phyloP scores from a whole-genome alignment of 805 yeast genomes.

The Torulaspora delbrueckii region DNA sequence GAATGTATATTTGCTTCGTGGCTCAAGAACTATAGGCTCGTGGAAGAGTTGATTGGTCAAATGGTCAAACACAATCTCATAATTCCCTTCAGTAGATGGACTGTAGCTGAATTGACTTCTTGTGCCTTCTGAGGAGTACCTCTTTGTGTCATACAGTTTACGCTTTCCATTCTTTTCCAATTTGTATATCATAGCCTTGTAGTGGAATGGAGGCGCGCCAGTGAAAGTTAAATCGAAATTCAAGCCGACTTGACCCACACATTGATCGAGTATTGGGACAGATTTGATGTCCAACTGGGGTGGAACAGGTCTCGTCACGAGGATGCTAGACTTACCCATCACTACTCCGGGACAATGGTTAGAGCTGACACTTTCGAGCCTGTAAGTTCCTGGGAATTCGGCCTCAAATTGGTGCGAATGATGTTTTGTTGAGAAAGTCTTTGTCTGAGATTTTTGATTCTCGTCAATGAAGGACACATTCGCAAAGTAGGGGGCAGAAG shows the following conservation, averaged over 20 bases:
- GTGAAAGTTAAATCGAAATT: slow-evolving; percentile 59
- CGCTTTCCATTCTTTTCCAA: slow-evolving; percentile 31
- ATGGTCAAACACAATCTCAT: slow-evolving; percentile 62
- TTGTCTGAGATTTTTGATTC: slow-evolving; percentile 18
- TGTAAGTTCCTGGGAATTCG: slow-evolving; percentile 62
- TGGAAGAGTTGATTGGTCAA: slow-evolving; percentile 62
- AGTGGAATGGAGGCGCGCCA: slow-evolving; percentile 80
- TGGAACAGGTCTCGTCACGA: slow-evolving; percentile 54
- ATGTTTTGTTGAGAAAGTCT: slow-evolving; percentile 27
- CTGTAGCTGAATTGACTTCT: slow-evolving; percentile 59
- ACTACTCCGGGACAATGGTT: slow-evolving; percentile 64
- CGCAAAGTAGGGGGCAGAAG: slow-evolving; percentile 36
- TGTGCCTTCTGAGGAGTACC: slow-evolving; percentile 38
- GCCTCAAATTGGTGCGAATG: slow-evolving; percentile 37
- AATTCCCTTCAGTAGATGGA: slow-evolving; percentile 79
- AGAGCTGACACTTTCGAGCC: slow-evolving; percentile 50
- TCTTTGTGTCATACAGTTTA: slow-evolving; percentile 37
- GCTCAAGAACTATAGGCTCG: slow-evolving; percentile 36
- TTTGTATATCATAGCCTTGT: slow-evolving; percentile 58
- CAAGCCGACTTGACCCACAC: slow-evolving; percentile 90
- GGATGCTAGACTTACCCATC: slow-evolving; percentile 48
- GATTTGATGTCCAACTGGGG: slow-evolving; percentile 43
- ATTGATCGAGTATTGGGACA: slow-evolving; percentile 65
- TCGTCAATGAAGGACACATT: slow-evolving; percentile 33
- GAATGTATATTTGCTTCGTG: slow-evolving; percentile 46